Conservation (phyloP, 768 basidiomycete genomes). For the Gloeopeniophorella convolvens region DNA sequence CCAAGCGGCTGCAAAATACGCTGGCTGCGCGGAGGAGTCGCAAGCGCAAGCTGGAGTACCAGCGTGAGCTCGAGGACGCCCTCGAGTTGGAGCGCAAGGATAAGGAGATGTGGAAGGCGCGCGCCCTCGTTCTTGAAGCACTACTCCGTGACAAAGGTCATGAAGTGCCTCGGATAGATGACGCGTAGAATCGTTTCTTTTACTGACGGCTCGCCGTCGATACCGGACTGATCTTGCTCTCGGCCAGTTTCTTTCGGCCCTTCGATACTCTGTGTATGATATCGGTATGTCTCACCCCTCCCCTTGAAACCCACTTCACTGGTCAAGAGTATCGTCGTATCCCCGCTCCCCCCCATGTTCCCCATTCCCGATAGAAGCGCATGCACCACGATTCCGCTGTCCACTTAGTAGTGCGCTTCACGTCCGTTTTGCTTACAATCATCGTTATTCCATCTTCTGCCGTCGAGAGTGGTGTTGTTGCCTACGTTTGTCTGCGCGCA, state of each 20-base stretch:
- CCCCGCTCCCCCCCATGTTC: slow-evolving; percentile 27
- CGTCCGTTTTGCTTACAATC: slow-evolving; percentile 5
- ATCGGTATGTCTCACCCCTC: not conserved
- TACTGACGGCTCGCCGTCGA: not conserved
- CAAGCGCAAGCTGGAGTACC: slow-evolving; percentile 65
- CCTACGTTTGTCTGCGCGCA: not conserved
- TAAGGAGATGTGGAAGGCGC: slow-evolving; percentile 56
- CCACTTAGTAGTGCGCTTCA: slow-evolving; percentile 12
- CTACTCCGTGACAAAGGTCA: slow-evolving; percentile 53
- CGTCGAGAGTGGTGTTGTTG: no score
- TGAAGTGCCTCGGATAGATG: slow-evolving; percentile 44
- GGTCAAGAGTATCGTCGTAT: slow-evolving; percentile 51
- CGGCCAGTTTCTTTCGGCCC: slow-evolving; percentile 25
- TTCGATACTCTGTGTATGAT: slow-evolving; percentile 41
- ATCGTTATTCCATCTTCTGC: slow-evolving; percentile 5
- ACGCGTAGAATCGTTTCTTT: slow-evolving; percentile 23
- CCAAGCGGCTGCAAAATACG: slow-evolving; percentile 80
- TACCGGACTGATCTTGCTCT: slow-evolving; percentile 19
- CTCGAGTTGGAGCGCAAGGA: slow-evolving; percentile 49
- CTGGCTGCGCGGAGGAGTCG: slow-evolving; percentile 77
- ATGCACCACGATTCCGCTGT: not conserved
- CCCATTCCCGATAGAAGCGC: not conserved
- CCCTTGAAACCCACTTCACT: slow-evolving; percentile 35
- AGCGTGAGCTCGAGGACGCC: slow-evolving; percentile 54
- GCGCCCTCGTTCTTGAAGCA: slow-evolving; percentile 42